Evolutionary conservation across 306 rosid species (phyloP).

Genomic region (Quercus variabilis): DNA sequence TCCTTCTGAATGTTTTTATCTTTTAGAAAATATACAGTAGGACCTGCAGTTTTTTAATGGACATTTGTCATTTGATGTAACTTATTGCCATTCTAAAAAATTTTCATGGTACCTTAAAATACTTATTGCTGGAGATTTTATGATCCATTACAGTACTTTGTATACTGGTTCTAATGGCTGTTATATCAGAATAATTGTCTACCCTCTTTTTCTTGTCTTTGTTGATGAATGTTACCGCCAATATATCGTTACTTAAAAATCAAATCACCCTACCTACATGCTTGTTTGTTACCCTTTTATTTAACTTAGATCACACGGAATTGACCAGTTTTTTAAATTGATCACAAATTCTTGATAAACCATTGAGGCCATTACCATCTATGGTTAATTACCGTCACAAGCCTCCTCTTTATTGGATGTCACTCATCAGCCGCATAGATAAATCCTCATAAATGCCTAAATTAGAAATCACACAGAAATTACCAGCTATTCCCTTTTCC

Average conservation of each 20-base stretch:
- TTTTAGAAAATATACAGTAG: background rate
- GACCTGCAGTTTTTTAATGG: background rate
- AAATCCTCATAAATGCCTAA: background rate
- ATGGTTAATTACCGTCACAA: background rate
- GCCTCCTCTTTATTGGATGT: background rate
- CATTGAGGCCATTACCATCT: background rate
- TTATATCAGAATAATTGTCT: background rate
- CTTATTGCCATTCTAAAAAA: background rate
- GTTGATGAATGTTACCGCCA: background rate
- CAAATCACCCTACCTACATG: background rate
- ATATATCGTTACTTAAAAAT: background rate
- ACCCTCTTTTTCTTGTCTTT: background rate
- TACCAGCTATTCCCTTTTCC: background rate
- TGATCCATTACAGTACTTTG: background rate
- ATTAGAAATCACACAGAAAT: background rate
- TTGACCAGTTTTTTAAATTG: background rate
- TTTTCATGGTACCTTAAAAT: background rate
- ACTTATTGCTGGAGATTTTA: background rate
- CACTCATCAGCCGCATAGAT: background rate
- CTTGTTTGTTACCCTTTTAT: background rate
- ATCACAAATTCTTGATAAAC: background rate
- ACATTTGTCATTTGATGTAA: background rate
- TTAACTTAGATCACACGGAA: too few species aligned
- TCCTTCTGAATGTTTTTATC: background rate
- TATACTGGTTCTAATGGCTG: background rate